Conservation (phyloP, 2,329 filamentous ascomycete species). For the Pseudogymnoascus sp. region DNA sequence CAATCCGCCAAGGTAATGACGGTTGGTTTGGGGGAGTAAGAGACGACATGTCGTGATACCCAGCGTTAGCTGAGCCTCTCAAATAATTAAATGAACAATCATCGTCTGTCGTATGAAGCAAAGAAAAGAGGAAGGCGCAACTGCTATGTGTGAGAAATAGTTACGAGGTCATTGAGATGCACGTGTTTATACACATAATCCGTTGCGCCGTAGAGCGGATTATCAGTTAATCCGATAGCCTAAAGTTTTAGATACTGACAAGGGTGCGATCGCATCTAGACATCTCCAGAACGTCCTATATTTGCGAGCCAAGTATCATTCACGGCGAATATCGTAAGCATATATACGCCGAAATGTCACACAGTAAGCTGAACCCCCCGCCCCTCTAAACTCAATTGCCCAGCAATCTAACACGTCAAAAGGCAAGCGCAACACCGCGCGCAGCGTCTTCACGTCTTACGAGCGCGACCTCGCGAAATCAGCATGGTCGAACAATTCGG, state of each 20-base stretch:
- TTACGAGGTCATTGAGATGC: background rate
- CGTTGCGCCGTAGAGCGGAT: background rate
- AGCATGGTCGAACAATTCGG: conserved; percentile 72
- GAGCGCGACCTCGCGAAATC: conserved; percentile 76
- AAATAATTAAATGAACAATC: background rate
- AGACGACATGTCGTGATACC: background rate
- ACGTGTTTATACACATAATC: background rate
- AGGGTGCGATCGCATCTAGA: background rate
- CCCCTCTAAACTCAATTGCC: background rate
- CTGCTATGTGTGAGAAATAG: background rate
- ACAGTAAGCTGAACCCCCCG: conserved; percentile 34
- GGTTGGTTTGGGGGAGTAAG: conserved; percentile 33
- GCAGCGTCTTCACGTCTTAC: conserved; percentile 88
- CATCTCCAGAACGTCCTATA: background rate
- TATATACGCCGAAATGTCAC: conserved; percentile 33
- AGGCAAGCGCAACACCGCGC: conserved; percentile 83
- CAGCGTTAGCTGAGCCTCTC: background rate
- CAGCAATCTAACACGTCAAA: conserved; percentile 13
- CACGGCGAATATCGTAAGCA: background rate
- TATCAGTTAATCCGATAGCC: background rate
- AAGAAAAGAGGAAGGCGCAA: background rate
- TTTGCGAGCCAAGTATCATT: background rate
- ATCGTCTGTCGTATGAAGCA: background rate
- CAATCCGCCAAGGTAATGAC: conserved; percentile 59
- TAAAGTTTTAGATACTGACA: background rate